phyloP scores from a whole-genome alignment of 768 basidiomycete species.

The Gelatoporia subvermispora region DNA sequence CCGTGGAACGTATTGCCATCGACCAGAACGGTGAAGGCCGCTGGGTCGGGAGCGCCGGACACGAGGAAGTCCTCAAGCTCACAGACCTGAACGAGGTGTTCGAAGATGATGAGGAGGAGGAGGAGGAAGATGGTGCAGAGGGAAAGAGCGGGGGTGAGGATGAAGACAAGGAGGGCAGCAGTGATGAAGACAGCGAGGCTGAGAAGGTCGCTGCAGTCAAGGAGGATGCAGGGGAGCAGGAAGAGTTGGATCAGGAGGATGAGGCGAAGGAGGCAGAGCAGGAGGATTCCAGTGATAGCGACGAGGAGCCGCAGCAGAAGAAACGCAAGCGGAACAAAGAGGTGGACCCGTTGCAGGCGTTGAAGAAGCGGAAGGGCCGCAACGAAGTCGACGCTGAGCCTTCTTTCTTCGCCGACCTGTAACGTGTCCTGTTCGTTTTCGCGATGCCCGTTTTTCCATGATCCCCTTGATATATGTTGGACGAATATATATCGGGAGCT shows the following conservation, averaged over 20 bases:
- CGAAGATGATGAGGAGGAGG: conserved; percentile 14
- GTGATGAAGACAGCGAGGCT: conserved; percentile 22
- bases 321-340: conserved; percentile 58
- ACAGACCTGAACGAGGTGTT: conserved; percentile 82
- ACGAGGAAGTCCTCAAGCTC: conserved; percentile 81
- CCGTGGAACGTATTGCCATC: conserved; percentile 81
- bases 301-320: conserved; percentile 27
- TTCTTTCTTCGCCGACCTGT: conserved; percentile 67
- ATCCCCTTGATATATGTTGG: too few species aligned
- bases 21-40: conserved; percentile 52
- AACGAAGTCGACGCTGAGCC: conserved; percentile 54
- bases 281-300: conserved; percentile 6
- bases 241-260: conserved; percentile 27
- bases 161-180: conserved; percentile 21
- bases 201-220: conserved; percentile 2
- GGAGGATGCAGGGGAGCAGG: conserved; percentile 42
- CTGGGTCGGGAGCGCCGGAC: conserved; percentile 92
- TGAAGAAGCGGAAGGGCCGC: conserved; percentile 53
- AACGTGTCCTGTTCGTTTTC: neutral
- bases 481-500: too few species aligned
- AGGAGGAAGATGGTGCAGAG: conserved; percentile 12
- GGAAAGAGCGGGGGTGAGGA: conserved; percentile 18
- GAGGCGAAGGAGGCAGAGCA: conserved; percentile 21
- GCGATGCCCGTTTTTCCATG: too few species aligned
- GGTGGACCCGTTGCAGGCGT: conserved; percentile 39